Base-by-base conservation (phyloP, 2,329 filamentous ascomycete genomes). In the Ceratocystiopsis sp. region DNA sequence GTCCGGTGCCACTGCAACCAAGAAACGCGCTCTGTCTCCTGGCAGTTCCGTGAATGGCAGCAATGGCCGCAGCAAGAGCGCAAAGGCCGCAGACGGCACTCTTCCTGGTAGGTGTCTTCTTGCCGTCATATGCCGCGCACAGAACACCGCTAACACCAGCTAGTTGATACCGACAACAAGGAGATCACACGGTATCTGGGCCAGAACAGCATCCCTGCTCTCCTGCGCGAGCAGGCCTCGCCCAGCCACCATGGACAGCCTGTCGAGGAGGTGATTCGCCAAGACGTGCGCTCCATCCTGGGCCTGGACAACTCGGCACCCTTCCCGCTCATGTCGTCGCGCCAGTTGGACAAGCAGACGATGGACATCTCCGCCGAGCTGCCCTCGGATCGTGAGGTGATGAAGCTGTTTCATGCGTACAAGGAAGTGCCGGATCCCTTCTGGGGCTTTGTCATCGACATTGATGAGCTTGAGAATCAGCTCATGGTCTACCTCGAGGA, bases 401-500 rank as follows among this genome's bases (percentile, higher is more conserved):
- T 79, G 64, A 78, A 77, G 75, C 61, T 78, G 8, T 79, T 80
- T 53, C 68, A 72, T 38, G 73, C 74, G 2, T 80, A 79, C 59
- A 78, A 78, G 55, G 73, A 79, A 53, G 75, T 77, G 19, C 71
- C 75, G 2, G 75, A 80, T 40, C 73, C 73, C 2, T 80, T 80
- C 50, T 80, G 75, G 75, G 75, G 75, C 2, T 75, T 80, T 41
- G 71, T 80, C 16, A 68, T 78, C 45, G 75, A 79, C 50, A 73
- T 80, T 43, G 73, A 78, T 44, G 75, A 78, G 42, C 67, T 80
- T 25, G 75, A 80, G 51, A 69, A 72, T 5, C 73, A 69, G 47
- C 62, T 80, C 39, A 78, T 79, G 66, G 64, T 75, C 18, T 79
- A 80, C 49, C 62, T 80, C 1, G 75, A 79, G 50, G 75, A 79